Conservation (phyloP, 2,329 filamentous ascomycete genomes). For the Penicillium crustosum region DNA sequence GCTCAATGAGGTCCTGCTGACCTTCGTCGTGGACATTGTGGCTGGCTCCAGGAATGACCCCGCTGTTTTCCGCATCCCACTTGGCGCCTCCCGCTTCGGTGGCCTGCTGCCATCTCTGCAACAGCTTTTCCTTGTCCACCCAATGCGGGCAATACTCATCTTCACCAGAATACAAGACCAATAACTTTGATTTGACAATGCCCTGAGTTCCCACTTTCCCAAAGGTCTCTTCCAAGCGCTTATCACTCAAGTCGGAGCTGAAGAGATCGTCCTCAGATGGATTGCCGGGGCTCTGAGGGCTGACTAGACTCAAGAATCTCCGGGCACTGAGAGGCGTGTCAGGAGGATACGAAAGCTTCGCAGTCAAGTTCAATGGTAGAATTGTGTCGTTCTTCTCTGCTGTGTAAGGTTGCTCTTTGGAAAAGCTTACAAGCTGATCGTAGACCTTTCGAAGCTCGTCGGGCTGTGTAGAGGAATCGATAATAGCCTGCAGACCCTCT, state of each 20-base stretch:
- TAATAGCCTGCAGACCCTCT: constrained; percentile 54
- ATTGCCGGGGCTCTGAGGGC: constrained; percentile 51
- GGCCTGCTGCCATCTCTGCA: constrained; percentile 46
- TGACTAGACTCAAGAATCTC: constrained; percentile 59
- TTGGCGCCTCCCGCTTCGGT: constrained; percentile 39
- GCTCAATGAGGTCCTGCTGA: constrained; percentile 44
- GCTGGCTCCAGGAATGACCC: constrained; percentile 49
- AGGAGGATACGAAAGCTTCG: constrained; percentile 31
- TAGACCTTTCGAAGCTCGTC: constrained; percentile 29
- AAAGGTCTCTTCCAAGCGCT: constrained; percentile 64
- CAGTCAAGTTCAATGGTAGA: constrained; percentile 37
- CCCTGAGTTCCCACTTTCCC: constrained; percentile 46
- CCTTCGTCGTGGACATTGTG: constrained; percentile 52
- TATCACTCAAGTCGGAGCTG: constrained; percentile 69
- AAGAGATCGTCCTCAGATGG: constrained; percentile 83
- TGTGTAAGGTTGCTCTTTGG: constrained; percentile 30
- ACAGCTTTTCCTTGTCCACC: constrained; percentile 47
- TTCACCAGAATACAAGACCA: constrained; percentile 48
- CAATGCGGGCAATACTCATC: constrained; percentile 48
- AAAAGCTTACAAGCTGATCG: constrained; percentile 36
- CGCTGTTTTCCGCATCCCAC: constrained; percentile 53
- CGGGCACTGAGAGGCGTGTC: constrained; percentile 54
- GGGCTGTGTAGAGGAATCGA: constrained; percentile 19
- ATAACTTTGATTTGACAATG: constrained; percentile 39
- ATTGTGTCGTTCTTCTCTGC: constrained; percentile 29